Evolutionary conservation across 2,329 filamentous ascomycete species (phyloP).

Genomic region (Aureobasidium sp.): DNA sequence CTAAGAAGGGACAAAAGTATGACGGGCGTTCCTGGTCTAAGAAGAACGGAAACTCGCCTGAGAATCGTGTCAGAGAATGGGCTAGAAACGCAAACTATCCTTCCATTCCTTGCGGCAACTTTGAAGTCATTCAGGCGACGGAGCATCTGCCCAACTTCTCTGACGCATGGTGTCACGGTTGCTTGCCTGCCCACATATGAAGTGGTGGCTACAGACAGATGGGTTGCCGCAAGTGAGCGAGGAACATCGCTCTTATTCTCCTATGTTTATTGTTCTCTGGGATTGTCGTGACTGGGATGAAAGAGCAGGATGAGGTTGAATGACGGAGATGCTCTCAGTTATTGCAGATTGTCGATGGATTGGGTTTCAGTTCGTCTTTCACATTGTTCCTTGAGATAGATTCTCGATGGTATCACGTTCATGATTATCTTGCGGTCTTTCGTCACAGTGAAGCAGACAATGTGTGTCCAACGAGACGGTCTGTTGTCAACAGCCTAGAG

Average conservation of each 20-base stretch:
- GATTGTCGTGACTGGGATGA: not conserved
- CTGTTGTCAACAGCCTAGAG: not conserved
- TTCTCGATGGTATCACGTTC: not conserved
- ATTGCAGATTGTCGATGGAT: not conserved
- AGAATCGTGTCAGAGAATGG: constrained; percentile 10
- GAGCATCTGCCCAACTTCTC: constrained; percentile 10
- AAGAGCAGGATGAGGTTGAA: not conserved
- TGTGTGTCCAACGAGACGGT: not conserved
- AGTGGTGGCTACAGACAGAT: not conserved
- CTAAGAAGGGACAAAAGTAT: not conserved
- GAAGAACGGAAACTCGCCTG: not conserved
- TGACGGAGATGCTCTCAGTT: not conserved
- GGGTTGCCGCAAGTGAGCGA: not conserved
- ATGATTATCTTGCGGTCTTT: not conserved
- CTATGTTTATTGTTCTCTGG: not conserved
- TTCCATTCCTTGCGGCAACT: constrained; percentile 16
- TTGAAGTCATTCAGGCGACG: constrained; percentile 14
- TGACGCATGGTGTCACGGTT: constrained; percentile 17
- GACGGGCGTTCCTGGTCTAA: not conserved
- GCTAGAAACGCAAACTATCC: constrained; percentile 11
- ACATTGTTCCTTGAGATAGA: not conserved
- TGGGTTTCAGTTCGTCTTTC: not conserved
- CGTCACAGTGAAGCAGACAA: not conserved
- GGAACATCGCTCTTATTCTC: not conserved
- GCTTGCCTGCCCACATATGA: constrained; percentile 1